phyloP scores from a whole-genome alignment of 1,139 yeast species.

The Kluyveromyces sp. region DNA sequence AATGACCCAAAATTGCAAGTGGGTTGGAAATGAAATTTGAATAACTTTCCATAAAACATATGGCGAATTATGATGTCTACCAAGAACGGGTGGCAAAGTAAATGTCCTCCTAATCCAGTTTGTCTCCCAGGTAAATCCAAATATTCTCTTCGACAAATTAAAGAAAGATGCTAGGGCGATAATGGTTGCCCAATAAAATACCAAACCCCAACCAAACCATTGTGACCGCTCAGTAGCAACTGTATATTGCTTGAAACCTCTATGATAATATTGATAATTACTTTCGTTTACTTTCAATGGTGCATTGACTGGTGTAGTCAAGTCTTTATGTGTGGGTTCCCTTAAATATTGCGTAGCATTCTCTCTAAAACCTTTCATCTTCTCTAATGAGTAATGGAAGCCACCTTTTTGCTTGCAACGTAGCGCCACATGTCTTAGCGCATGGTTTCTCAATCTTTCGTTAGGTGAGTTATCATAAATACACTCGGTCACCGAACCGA shows the following conservation, averaged over 20 bases:
- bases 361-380: constrained; percentile 26
- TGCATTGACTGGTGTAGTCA: constrained; percentile 16
- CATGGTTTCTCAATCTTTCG: constrained; percentile 29
- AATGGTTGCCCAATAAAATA: constrained; percentile 34
- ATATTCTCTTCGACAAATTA: constrained; percentile 23
- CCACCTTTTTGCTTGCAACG: constrained; percentile 32
- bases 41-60: constrained; percentile 22
- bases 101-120: constrained; percentile 27
- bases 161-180: constrained; percentile 24
- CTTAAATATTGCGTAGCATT: constrained; percentile 31
- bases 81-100: constrained; percentile 39
- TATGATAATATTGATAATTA: constrained; percentile 28
- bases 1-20: constrained; percentile 39
- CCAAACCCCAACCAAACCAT: constrained; percentile 37
- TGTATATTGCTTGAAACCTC: constrained; percentile 30
- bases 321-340: constrained; percentile 22
- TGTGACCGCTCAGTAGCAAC: constrained; percentile 30
- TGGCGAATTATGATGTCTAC: constrained; percentile 34
- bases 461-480: constrained; percentile 25
- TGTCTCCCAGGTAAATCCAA: constrained; percentile 14
- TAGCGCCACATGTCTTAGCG: constrained; percentile 30
- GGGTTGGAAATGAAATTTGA: constrained; percentile 41
- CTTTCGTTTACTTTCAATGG: constrained; percentile 30
- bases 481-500: constrained; percentile 36
- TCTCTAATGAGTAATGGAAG: constrained; percentile 28